phyloP scores from a whole-genome alignment of 1,139 yeast genomes.

The Sugiyamaella castrensis region DNA sequence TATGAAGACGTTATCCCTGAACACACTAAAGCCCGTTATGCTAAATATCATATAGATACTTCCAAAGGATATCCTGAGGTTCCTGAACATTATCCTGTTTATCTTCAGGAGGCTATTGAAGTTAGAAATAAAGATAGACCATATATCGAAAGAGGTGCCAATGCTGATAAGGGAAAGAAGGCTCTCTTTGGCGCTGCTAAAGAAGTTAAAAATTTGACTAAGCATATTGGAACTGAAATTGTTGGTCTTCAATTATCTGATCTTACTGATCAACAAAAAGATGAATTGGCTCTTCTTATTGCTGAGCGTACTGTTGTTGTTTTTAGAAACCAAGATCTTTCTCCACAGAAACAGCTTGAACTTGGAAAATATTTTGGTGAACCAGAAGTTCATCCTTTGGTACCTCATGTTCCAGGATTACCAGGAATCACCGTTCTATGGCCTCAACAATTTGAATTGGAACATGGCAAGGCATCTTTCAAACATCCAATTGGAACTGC shows the following conservation, averaged over 20 bases:
- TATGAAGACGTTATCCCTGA: conserved; percentile 39
- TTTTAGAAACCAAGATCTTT: conserved; percentile 58
- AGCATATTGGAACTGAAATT: conserved; percentile 64
- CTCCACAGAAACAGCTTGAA: conserved; percentile 50
- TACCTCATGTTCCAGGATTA: conserved; percentile 59
- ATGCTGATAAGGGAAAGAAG: conserved; percentile 53
- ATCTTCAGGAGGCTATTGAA: conserved; percentile 49
- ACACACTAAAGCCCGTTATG: conserved; percentile 38
- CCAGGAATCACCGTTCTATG: conserved; percentile 54
- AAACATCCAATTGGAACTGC: conserved; percentile 19
- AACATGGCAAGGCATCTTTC: conserved; percentile 9
- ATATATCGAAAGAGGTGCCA: conserved; percentile 46
- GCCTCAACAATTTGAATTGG: conserved; percentile 39
- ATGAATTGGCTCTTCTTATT: conserved; percentile 62
- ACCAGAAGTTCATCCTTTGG: conserved; percentile 69
- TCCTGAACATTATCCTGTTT: conserved; percentile 46
- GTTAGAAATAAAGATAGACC: conserved; percentile 43
- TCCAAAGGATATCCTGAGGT: conserved; percentile 46
- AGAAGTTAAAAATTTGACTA: conserved; percentile 46
- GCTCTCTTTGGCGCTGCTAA: conserved; percentile 50
- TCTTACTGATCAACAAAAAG: conserved; percentile 51
- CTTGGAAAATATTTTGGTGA: conserved; percentile 67
- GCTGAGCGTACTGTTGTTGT: conserved; percentile 68
- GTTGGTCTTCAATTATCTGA: conserved; percentile 57
- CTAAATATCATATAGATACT: conserved; percentile 43